Percentiles rank a stretch among this genome's conserved stretches.
phyloP scores from a whole-genome alignment of 202 grass and related monocot genomes.

The Elaeis oleifera region DNA sequence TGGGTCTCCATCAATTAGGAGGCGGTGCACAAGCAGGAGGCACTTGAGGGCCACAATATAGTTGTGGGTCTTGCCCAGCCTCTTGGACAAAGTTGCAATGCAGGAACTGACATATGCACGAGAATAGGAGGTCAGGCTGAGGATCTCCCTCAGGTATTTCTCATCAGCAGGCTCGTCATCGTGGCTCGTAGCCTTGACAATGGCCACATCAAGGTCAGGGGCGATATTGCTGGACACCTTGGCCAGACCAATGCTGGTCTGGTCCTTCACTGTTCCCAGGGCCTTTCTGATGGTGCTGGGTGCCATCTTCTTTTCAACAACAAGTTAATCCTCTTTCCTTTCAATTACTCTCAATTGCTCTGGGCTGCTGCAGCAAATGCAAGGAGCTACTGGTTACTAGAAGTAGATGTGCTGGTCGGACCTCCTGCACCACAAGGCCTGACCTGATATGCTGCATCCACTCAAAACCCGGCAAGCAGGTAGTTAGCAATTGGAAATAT shows the following conservation, averaged over 20 bases:
- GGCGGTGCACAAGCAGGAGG: slow-evolving; percentile 56
- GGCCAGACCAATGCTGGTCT: slow-evolving; percentile 63
- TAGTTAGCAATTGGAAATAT: too few relatives aligned
- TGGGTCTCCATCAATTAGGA: slow-evolving; percentile 32
- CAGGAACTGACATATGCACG: slow-evolving; percentile 25
- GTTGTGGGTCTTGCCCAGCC: slow-evolving; percentile 56
- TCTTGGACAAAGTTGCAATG: slow-evolving; percentile 41
- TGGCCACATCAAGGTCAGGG: slow-evolving; percentile 62
- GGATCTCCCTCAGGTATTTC: slow-evolving; percentile 35
- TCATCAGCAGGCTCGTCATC: slow-evolving; percentile 50
- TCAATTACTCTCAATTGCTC: too few relatives aligned
- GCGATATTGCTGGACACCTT: slow-evolving; percentile 42
- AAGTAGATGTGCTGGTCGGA: too few relatives aligned
- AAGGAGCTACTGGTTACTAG: too few relatives aligned
- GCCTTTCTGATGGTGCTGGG: slow-evolving; percentile 50
- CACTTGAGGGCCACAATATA: slow-evolving; percentile 75
- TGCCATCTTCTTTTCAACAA: slow-evolving; percentile 16
- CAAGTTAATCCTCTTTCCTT: too few relatives aligned
- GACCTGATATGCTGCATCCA: too few relatives aligned
- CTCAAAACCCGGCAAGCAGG: too few relatives aligned
- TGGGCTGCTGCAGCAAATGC: too few relatives aligned
- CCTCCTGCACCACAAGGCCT: too few relatives aligned
- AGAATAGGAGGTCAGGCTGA: slow-evolving; percentile 41
- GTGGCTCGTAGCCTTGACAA: slow-evolving; percentile 68
- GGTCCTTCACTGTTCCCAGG: slow-evolving; percentile 77